phyloP scores from a whole-genome alignment of 306 rosid genomes.

The Psophocarpus tetragonolobus region DNA sequence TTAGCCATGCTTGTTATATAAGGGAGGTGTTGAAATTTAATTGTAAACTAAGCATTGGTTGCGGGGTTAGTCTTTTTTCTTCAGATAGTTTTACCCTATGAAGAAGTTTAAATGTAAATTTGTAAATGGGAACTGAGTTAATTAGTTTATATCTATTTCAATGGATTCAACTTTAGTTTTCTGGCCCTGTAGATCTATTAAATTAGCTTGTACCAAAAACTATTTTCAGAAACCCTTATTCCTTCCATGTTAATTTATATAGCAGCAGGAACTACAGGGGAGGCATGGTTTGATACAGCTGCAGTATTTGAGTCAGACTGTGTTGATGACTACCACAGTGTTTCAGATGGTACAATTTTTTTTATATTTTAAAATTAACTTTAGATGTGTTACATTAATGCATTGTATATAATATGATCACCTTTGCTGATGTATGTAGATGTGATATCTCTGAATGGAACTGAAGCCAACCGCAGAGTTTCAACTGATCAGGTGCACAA shows the following conservation, averaged over 20 bases:
- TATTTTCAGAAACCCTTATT: background rate
- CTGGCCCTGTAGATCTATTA: background rate
- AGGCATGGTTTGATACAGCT: conserved; percentile 69
- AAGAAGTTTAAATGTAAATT: background rate
- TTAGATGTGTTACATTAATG: background rate
- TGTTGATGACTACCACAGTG: conserved; percentile 75
- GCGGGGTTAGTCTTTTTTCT: background rate
- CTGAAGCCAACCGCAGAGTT: conserved; percentile 43
- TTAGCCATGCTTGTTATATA: background rate
- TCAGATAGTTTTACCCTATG: background rate
- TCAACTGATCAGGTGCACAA: conserved; percentile 42
- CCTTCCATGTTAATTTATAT: background rate
- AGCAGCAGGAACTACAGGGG: conserved; percentile 49
- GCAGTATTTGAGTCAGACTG: conserved; percentile 65
- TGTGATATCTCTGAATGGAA: conserved; percentile 41
- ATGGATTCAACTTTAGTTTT: background rate
- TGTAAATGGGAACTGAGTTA: background rate
- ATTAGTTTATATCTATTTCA: background rate
- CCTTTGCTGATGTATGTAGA: conserved; percentile 46
- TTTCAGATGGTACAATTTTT: conserved; percentile 61
- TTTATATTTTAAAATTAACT: background rate
- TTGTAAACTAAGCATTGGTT: background rate
- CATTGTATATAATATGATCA: background rate
- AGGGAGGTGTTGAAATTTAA: background rate
- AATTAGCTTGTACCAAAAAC: background rate